Evolutionary conservation across 2,329 filamentous ascomycete species (phyloP).

Genomic region (Diplocarpon rosae): DNA sequence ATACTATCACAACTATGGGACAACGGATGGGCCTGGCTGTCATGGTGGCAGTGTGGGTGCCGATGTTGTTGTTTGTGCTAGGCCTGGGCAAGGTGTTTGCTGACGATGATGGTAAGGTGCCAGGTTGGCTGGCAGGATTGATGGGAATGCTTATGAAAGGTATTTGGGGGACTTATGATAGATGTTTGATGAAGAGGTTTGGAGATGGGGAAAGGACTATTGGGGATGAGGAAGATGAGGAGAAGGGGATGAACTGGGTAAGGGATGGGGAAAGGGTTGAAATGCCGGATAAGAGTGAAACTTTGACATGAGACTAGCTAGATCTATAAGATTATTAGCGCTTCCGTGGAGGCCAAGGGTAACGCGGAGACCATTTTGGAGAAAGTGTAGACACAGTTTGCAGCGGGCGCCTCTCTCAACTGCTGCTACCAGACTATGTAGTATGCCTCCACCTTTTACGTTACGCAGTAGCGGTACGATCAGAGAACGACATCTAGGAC

Average conservation of each 20-base stretch:
- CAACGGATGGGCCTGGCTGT: conserved; percentile 57
- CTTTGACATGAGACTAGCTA: not conserved
- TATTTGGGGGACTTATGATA: conserved; percentile 57
- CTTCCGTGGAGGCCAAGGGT: too few species aligned
- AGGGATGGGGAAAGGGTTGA: not conserved
- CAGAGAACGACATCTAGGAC: too few species aligned
- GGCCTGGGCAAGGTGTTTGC: conserved; percentile 39
- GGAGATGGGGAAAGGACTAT: conserved; percentile 72
- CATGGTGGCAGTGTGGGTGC: conserved; percentile 48
- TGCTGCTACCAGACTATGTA: too few species aligned
- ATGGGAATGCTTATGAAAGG: conserved; percentile 42
- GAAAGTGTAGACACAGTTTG: too few species aligned
- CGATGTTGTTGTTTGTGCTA: conserved; percentile 45
- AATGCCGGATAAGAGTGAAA: conserved; percentile 5
- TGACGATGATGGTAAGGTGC: conserved; percentile 55
- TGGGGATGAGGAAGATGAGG: conserved; percentile 10
- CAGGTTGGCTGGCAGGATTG: conserved; percentile 50
- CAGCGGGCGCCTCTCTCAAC: too few species aligned
- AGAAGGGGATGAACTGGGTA: conserved; percentile 6
- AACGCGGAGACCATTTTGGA: too few species aligned
- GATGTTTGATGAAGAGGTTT: conserved; percentile 53
- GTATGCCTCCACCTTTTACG: too few species aligned
- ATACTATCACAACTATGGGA: conserved; percentile 52
- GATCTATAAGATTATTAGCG: too few species aligned
- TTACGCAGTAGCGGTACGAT: too few species aligned